Evolutionary conservation across 2,329 filamentous ascomycete species (phyloP), one percentile per base, ranked within the genome.

Genomic region (Chrysoporthe cubensis): DNA sequence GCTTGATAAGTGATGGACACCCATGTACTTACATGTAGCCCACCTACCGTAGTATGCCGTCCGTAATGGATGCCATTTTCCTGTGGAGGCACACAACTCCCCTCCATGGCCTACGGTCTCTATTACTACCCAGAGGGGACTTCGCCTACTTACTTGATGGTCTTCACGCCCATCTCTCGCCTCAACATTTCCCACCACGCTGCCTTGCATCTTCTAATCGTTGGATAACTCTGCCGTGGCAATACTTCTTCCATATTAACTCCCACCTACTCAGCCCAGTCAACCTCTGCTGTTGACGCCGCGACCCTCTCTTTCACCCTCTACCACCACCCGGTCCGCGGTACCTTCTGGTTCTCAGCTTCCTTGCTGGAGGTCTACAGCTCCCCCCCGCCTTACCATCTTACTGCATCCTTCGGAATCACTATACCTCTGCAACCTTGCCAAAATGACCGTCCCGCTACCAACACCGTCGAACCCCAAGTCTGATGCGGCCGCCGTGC

Each of bases 401-500:
- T 44, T 50, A 56, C 48, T 66, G 65, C 62, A 58, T 66, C 63
- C 13, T 52, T 59, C 21, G 26, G 21, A 26, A 16, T 11, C 26
- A 18, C 18, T 7, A 21, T 62, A 44, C 14, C 32, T 44, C 6
- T 26, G 34, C 37, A 43, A 26, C 44, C 62, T 64, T 66, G 54
- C 52, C 72, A 75, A 72, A 71, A 87, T 87, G 85, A 86, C 84
- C 67, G 82, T 83, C 71, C 78, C 83, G 71, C 76, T 82, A 70
- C 69, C 76, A 80, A 66, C 80, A 81, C 72, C 81, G 72, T 72
- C 74, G 46, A 75, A 74, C 52, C 69, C 75, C 34, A 70, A 73
- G 34, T 71, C 74, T n/a, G 72, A 74, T 34, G 75, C 74, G 48
- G 81, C 83, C 68, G 83, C 83, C 64, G 81, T 84, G 64, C 83